A percentile compares a stretch with the other conserved stretches of the same genome.
Evolutionary conservation across 2,329 filamentous ascomycete species (phyloP).

Genomic region (Colletotrichum sp.): DNA sequence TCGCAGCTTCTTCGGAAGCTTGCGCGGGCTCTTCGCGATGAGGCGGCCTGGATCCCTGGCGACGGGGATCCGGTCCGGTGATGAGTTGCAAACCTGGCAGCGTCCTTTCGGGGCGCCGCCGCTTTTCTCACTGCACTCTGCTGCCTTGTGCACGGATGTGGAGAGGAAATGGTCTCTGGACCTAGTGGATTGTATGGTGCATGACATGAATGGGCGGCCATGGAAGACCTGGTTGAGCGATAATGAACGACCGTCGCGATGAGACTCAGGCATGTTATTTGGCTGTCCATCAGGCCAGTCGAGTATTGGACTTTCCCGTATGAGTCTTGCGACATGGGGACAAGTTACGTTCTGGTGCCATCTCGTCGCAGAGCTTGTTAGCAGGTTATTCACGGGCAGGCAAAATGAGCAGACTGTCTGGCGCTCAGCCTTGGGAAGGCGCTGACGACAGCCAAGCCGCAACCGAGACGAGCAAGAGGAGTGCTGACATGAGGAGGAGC

Average conservation of each 20-base stretch:
- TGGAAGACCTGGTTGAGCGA: not conserved
- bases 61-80: not conserved
- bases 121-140: constrained; percentile 59
- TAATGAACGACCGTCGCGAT: not conserved
- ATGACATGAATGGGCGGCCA: not conserved
- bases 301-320: not conserved
- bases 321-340: not conserved
- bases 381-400: not conserved
- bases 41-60: not conserved
- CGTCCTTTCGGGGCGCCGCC: constrained; percentile 27
- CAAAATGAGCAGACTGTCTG: not conserved
- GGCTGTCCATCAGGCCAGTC: not conserved
- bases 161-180: constrained; percentile 44
- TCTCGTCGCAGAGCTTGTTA: not conserved
- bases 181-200: not conserved
- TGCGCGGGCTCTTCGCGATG: not conserved
- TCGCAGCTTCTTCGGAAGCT: not conserved
- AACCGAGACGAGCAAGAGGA: not conserved
- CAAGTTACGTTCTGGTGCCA: not conserved
- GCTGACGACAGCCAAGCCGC: not conserved
- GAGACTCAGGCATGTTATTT: not conserved
- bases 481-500: not conserved
- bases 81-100: constrained; percentile 23
- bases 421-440: not conserved
- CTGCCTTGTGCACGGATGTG: constrained; percentile 51